Percentiles rank a stretch among this genome's conserved stretches.
Evolutionary conservation across 2,329 filamentous ascomycete species (phyloP).

Genomic region (Trichoderma sp.): DNA sequence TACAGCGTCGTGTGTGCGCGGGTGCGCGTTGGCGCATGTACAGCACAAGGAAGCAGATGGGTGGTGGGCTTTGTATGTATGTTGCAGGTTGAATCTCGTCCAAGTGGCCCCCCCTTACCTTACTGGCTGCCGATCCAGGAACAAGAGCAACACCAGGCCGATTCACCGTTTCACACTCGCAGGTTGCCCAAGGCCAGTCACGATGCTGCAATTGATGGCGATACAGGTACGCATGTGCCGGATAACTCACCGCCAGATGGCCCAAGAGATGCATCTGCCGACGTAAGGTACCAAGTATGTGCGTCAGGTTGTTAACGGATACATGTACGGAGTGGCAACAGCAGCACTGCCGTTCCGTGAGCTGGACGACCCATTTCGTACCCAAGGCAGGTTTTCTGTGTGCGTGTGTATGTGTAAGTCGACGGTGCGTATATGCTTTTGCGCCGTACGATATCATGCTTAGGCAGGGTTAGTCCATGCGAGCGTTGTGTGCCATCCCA

Average conservation of each 20-base stretch:
- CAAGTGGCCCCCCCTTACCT: background rate
- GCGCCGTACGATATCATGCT: background rate
- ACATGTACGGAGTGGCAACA: background rate
- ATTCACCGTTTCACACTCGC: background rate
- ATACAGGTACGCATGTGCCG: background rate
- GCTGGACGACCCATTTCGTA: background rate
- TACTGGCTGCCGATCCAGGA: background rate
- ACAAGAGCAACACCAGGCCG: background rate
- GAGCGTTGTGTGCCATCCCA: background rate
- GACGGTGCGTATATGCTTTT: background rate
- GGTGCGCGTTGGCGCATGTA: background rate
- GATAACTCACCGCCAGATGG: slow-evolving; percentile 9
- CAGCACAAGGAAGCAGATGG: background rate
- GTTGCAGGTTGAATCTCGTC: background rate
- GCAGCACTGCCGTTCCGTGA: background rate
- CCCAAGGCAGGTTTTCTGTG: background rate
- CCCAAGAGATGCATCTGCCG: background rate
- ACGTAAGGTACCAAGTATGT: background rate
- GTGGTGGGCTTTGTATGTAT: background rate
- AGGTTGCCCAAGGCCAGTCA: background rate
- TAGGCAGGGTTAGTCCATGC: background rate
- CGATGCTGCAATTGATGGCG: background rate
- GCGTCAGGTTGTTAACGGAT: background rate
- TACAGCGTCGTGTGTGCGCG: background rate
- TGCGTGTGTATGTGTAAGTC: background rate